Evolutionary conservation across 768 basidiomycete species (phyloP), one percentile per base, ranked within the genome.

Genomic region (Cyclocybe aegerita): DNA sequence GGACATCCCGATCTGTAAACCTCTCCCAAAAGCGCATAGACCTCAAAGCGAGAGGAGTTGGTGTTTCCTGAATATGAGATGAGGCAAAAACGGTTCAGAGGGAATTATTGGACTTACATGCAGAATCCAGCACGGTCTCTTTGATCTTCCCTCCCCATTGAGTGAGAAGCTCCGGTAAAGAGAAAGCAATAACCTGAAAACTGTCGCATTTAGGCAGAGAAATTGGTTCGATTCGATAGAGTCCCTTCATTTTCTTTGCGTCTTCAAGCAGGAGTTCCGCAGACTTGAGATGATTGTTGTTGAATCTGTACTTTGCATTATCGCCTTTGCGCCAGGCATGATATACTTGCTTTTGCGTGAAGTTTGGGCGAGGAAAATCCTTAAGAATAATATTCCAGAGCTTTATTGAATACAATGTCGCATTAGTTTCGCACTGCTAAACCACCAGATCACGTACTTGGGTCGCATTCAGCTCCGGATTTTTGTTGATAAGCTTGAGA

Each of bases 51-150:
- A 2, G 58, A 54, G 0, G 58, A 59, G 56, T 72, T 72, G 1
- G 67, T 71, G 4, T 68, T 63, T 60, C 63, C 70, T 70, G 37
- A 30, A n/a, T n/a, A n/a, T n/a, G n/a, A n/a, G n/a, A n/a, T n/a
- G n/a, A n/a, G n/a, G n/a, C n/a, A n/a, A n/a, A n/a, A n/a, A n/a
- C n/a, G n/a, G n/a, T n/a, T n/a, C n/a, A n/a, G n/a, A n/a, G n/a
- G n/a, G n/a, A n/a, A n/a, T n/a, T n/a, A n/a, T n/a, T n/a, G n/a
- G n/a, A n/a, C 60, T 35, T 35, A 68, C 68, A 70, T 8, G 67
- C 53, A 2, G 66, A 70, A 49, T 70, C 68, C 7, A 70, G 29
- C 7, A 58, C 40, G 11, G 66, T 48, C 39, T 72, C 70, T 7
- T 54, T 50, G 1, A 70, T 55, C 1, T 51, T 23, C 1, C 51